Evolutionary conservation across 164 flowering plant species (phyloP), one percentile per base, ranked within the genome.

Genomic region (Paratinospora sagittata): DNA sequence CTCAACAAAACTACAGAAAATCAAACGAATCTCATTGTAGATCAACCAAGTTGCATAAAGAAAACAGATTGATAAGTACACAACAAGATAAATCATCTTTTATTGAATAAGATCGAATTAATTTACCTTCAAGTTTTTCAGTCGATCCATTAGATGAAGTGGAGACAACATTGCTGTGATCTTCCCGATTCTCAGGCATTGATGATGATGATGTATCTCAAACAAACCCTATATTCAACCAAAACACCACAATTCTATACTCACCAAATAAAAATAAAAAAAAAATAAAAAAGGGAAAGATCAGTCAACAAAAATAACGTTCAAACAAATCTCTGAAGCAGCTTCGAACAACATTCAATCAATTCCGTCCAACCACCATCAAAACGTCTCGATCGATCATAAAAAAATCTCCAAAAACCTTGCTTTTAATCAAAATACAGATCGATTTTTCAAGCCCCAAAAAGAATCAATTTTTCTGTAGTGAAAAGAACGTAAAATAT

Each of bases 101-200:
- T 19, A 6, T 7, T 55, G 24, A 55, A 55, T 21, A 11, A 47
- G 24, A 73, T 67, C 39, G 27, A 49, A 69, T 30, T 30, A 30
- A 30, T 30, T 69, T 64, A 74, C 76, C 76, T 63, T 74, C 69
- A 11, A 64, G 72, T 12, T 74, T 69, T 64, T 74, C 72, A 19
- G 65, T 27, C 8, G 71, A 68, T 37, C 47, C 72, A 74, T 68
- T 62, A 16, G 66, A 70, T 17, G 66, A 62, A 70, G 66, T 23
- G 11, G 66, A 39, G 8, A 70, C 24, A 43, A 19, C 73, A 71
- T 71, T 73, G 68, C 27, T 73, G 45, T 68, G 70, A 73, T 62
- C 72, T n/a, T 73, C 45, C 72, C 76, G 11, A 74, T 37, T 63
- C 47, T 74, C 76, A 60, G 76, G 76, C 76, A 74, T 74, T 68